These are phyloP conservation scores for Vaccinium myrtillus DNA, from an alignment of 148 eudicot genomes.

Conservation along the genomic window DNA sequence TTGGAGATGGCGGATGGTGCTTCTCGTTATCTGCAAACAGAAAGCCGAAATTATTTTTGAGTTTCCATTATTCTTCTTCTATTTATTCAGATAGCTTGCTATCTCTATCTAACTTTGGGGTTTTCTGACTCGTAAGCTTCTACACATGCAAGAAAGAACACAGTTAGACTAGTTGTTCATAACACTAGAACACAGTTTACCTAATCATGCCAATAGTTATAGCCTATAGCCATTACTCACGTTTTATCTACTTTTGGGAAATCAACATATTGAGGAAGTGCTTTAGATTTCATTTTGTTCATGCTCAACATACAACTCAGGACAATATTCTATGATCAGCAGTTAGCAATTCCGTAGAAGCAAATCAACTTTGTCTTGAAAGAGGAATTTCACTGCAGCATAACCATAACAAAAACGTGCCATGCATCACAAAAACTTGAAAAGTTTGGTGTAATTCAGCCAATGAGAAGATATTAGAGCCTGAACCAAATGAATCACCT, in stretches of 20 bases:
- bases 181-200: no score
- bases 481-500: neutral
- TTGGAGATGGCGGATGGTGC: slow-evolving; percentile 22
- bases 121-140: neutral
- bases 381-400: neutral
- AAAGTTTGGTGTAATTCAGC: neutral
- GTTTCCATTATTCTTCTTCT: neutral
- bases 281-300: neutral
- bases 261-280: neutral
- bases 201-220: neutral
- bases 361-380: neutral
- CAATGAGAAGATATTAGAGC: neutral
- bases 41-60: neutral
- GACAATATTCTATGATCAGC: neutral
- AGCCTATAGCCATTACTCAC: neutral
- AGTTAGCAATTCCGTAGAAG: neutral
- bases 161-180: no score
- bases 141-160: no score
- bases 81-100: neutral
- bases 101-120: neutral
- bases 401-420: neutral
- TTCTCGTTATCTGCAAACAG: slow-evolving; percentile 32
- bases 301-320: neutral
- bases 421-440: neutral
- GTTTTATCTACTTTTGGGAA: neutral